phyloP scores from a whole-genome alignment of 1,284 basidiomycete species.

The Athelia psychrophila region DNA sequence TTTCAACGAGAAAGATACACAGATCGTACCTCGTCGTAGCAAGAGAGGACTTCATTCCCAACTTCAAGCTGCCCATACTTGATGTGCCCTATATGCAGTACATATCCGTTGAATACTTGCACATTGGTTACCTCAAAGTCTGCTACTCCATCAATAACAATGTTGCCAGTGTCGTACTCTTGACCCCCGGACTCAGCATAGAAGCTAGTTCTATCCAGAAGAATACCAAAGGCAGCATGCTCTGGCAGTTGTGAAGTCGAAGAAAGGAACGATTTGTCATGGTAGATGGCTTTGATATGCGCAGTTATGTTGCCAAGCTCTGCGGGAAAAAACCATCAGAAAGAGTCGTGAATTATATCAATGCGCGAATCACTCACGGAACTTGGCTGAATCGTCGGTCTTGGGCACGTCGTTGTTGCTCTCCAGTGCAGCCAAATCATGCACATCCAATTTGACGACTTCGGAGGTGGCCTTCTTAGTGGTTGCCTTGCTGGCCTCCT shows the following conservation, averaged over 20 bases:
- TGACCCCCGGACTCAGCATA: constrained; percentile 98
- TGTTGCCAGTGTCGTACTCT: constrained; percentile 94
- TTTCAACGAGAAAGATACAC: constrained; percentile 1
- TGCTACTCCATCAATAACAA: constrained; percentile 88
- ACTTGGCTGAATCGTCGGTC: constrained; percentile 93
- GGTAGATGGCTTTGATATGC: constrained; percentile 84
- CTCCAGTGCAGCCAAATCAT: constrained; percentile 89
- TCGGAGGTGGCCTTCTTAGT: constrained; percentile 69
- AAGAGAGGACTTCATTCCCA: constrained; percentile 68
- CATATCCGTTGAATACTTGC: constrained; percentile 84
- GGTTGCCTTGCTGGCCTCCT: constrained; percentile 87
- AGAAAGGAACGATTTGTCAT: constrained; percentile 72
- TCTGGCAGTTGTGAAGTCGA: constrained; percentile 68
- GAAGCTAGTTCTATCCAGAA: constrained; percentile 95
- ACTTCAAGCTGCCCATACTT: constrained; percentile 74
- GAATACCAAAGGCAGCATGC: constrained; percentile 74
- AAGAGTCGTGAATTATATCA: not conserved
- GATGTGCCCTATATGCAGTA: constrained; percentile 86
- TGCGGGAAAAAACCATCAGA: constrained; percentile 23
- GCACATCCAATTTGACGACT: constrained; percentile 90
- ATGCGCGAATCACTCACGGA: constrained; percentile 67
- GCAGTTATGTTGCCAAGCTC: constrained; percentile 76
- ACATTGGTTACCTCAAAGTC: constrained; percentile 96
- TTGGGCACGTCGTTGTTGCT: constrained; percentile 81
- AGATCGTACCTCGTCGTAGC: constrained; percentile 68